phyloP scores from a whole-genome alignment of 2,329 filamentous ascomycete species.

The Arthrobotrys entomopaga region DNA sequence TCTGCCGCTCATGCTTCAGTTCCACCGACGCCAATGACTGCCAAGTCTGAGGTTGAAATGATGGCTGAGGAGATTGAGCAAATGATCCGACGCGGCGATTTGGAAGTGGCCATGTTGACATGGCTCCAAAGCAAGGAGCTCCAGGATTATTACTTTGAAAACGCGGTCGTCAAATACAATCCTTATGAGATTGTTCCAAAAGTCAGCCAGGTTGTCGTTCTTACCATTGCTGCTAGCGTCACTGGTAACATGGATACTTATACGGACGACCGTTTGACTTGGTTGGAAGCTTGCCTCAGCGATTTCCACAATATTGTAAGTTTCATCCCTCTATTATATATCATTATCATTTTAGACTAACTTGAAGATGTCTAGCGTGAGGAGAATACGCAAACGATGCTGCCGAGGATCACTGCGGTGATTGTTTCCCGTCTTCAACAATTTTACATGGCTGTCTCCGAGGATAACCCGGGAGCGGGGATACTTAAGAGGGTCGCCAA shows the following conservation, averaged over 20 bases:
- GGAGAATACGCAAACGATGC: constrained; percentile 61
- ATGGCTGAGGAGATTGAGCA: constrained; percentile 70
- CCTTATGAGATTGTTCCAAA: constrained; percentile 67
- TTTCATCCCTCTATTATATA: constrained; percentile 5
- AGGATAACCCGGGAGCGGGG: constrained; percentile 65
- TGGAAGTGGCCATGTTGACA: constrained; percentile 67
- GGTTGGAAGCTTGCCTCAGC: constrained; percentile 58
- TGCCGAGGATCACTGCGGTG: constrained; percentile 69
- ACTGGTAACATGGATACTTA: constrained; percentile 68
- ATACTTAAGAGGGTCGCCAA: constrained; percentile 63
- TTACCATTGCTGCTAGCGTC: constrained; percentile 74
- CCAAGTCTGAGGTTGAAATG: constrained; percentile 61
- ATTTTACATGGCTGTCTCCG: constrained; percentile 67
- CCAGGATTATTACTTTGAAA: constrained; percentile 72
- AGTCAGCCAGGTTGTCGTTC: constrained; percentile 71
- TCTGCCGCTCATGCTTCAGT: constrained; percentile 61
- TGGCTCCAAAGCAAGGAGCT: constrained; percentile 73
- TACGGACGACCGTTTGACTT: constrained; percentile 58
- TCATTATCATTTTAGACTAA: constrained; percentile 17
- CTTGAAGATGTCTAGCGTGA: constrained; percentile 67
- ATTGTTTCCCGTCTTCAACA: constrained; percentile 68
- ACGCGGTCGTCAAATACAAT: constrained; percentile 67
- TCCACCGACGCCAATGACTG: constrained; percentile 61
- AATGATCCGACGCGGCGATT: constrained; percentile 71
- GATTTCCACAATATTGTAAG: constrained; percentile 61